Evolutionary conservation across 1,284 basidiomycete genomes (phyloP).

Genomic region (Heterobasidion irregulare): DNA sequence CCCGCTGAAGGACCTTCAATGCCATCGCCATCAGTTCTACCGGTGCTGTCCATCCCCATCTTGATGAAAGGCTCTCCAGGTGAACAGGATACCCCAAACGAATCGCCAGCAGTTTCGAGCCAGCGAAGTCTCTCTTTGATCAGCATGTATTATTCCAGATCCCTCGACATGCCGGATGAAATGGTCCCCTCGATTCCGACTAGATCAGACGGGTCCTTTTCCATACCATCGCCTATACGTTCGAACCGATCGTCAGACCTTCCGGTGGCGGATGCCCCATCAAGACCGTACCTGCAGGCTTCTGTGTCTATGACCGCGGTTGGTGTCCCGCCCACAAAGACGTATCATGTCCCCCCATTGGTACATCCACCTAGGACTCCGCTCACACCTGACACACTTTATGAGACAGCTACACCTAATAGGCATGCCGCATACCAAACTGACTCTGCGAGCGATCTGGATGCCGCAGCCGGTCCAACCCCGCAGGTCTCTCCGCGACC

Average conservation of each 20-base stretch:
- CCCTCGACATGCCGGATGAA: slow-evolving; percentile 2
- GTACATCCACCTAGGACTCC: neutral
- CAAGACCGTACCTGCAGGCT: neutral
- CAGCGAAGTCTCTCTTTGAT: slow-evolving; percentile 18
- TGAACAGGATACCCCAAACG: neutral
- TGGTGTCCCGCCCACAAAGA: neutral
- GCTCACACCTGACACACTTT: neutral
- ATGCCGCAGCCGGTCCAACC: neutral
- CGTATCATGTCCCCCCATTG: too few relatives aligned
- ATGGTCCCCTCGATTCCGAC: neutral
- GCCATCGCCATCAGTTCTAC: too few relatives aligned
- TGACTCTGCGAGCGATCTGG: neutral
- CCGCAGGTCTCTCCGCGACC: neutral
- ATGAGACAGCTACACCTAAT: neutral
- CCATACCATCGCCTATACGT: slow-evolving; percentile 1
- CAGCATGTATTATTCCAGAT: slow-evolving; percentile 21
- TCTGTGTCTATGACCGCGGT: slow-evolving; percentile 5
- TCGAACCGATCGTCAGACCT: neutral
- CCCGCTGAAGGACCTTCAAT: neutral
- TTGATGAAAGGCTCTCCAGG: neutral
- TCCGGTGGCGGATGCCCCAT: neutral
- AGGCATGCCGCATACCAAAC: neutral
- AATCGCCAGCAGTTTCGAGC: slow-evolving; percentile 9
- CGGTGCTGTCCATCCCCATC: too few relatives aligned
- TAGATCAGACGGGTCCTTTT: neutral